phyloP scores from a whole-genome alignment of 2,329 filamentous ascomycete genomes.

The Epichloe sp. region DNA sequence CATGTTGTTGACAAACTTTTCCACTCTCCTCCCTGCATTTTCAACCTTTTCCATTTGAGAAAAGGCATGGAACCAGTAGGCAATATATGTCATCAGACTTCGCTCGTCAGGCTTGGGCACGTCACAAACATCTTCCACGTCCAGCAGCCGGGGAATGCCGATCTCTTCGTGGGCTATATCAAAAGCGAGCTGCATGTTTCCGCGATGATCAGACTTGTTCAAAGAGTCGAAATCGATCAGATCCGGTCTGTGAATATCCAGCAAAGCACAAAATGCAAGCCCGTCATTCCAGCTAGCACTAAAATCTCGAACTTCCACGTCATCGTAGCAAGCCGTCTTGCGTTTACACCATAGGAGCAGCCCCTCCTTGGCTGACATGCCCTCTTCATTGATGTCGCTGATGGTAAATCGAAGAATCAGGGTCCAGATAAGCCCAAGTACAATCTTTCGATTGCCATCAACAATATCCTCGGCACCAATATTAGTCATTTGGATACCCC shows the following conservation, averaged over 20 bases:
- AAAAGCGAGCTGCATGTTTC: constrained; percentile 97
- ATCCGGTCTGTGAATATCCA: constrained; percentile 95
- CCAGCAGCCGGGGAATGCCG: constrained; percentile 86
- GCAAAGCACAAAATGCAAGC: constrained; percentile 84
- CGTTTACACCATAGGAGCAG: constrained; percentile 93
- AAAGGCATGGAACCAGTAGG: constrained; percentile 99
- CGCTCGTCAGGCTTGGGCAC: constrained; percentile 92
- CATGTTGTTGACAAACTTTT: constrained; percentile 99
- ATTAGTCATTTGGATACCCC: constrained; percentile 94
- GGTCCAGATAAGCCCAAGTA: constrained; percentile 94
- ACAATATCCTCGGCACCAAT: constrained; percentile 98
- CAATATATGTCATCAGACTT: constrained; percentile 98
- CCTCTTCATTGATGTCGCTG: constrained; percentile 95
- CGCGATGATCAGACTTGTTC: constrained; percentile 85
- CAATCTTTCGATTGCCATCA: constrained; percentile 95
- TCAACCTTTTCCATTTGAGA: constrained; percentile 98
- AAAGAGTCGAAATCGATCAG: constrained; percentile 92
- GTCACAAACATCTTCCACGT: constrained; percentile 96
- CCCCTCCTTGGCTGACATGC: constrained; percentile 94
- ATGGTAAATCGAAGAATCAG: constrained; percentile 97
- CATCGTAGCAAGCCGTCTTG: constrained; percentile 97
- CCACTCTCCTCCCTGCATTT: constrained; percentile 87
- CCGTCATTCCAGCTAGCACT: constrained; percentile 96
- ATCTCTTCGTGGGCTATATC: constrained; percentile 94
- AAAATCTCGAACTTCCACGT: constrained; percentile 91